Base-by-base conservation (phyloP, 352 stramenopile genomes). In the Pilasporangium apinafurcum region DNA sequence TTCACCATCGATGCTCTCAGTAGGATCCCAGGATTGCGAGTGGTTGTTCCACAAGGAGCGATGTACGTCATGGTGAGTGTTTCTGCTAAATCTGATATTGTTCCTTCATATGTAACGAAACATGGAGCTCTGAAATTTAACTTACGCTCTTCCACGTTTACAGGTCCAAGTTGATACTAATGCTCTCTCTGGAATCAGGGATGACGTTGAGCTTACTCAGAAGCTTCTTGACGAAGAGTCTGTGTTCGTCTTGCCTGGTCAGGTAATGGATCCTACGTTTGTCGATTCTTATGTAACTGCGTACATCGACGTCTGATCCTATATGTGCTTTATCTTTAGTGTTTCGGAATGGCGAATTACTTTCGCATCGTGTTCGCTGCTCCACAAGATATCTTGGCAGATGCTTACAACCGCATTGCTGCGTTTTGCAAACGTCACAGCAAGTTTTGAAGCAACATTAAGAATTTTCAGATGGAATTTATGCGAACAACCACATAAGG, bases 151-250 rank as follows among this genome's bases (percentile, higher is more conserved):
- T 20, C 24, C 20, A 38, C 37, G 37, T 22, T 40, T 10, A 10
- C 16, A 51, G 85, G 77, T 84, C 58, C 37, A 63, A 48, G 21
- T 98, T 33, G 68, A 92, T 49, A 74, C 69, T 0, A 51, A 51
- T 18, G 34, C 77, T 14, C 67, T 97, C 27, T 77, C 75, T 14
- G 83, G 76, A 34, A 89, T 98, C 55, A 55, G 82, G 32, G 75
- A 97, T 62, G 95, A 98, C 59, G 65, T 96, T 6, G 88, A 95
- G 44, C 97, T 98, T 42, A 95, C 88, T n/a, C 78, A 90, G 52
- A 85, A 92, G 53, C 70, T 98, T 8, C 62, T 98, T 2, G 65
- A 96, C 32, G 92, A 98, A 77, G 92, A 98, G 59, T 96, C 92
- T 28, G 83, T 98, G 7, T 93, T 98, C 43, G 84, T 98, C 9